Conservation (phyloP, 2,329 filamentous ascomycete genomes). For the Venturia oleaginea region DNA sequence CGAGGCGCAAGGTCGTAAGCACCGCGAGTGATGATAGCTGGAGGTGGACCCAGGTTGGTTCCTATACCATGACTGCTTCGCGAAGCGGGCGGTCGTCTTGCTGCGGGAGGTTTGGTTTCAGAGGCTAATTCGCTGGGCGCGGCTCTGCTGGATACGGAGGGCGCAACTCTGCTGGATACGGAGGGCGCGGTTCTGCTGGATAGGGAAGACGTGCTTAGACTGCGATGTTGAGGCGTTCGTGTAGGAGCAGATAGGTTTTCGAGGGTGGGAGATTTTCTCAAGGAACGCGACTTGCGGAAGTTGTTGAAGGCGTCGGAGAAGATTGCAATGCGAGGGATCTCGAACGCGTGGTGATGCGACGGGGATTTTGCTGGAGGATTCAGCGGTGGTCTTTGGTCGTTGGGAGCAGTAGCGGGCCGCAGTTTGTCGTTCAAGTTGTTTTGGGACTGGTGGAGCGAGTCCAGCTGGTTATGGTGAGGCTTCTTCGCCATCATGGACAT, state of each 20-base stretch:
- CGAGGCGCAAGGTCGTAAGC: slow-evolving; percentile 25
- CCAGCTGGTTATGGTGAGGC: neutral
- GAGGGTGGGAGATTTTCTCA: neutral
- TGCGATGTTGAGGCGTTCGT: neutral
- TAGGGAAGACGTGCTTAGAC: neutral
- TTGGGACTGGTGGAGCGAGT: neutral
- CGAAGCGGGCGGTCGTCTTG: slow-evolving; percentile 37
- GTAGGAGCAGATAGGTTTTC: neutral
- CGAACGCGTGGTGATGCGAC: neutral
- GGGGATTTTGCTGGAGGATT: neutral
- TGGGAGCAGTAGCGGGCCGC: neutral
- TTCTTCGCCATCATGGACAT: slow-evolving; percentile 1
- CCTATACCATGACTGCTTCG: slow-evolving; percentile 42
- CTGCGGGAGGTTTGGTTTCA: slow-evolving; percentile 24
- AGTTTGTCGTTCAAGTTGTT: neutral
- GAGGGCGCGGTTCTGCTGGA: neutral
- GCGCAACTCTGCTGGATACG: neutral
- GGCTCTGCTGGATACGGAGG: neutral
- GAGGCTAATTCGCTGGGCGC: neutral
- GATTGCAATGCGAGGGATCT: slow-evolving; percentile 1
- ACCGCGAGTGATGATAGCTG: slow-evolving; percentile 40
- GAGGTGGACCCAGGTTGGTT: slow-evolving; percentile 40
- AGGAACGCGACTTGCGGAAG: neutral
- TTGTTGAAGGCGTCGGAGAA: neutral
- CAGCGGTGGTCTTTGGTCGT: neutral